Percentiles rank a stretch among this genome's conserved stretches.
These are phyloP conservation scores for Boletus coccyginus DNA, from an alignment of 768 basidiomycete genomes.

Conservation along the genomic window DNA sequence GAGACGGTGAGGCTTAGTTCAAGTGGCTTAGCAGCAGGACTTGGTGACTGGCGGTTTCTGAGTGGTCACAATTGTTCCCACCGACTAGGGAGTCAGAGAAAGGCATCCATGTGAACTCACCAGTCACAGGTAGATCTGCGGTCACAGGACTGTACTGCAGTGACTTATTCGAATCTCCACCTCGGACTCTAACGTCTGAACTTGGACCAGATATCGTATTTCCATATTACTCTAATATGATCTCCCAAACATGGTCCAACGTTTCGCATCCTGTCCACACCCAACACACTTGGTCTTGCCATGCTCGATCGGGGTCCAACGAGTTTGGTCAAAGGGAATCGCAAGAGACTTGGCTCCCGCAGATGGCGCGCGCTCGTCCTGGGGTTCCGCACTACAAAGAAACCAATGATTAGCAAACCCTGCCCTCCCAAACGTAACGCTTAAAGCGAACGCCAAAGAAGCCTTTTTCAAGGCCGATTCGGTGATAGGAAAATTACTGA, in stretches of 20 bases:
- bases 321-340: slow-evolving; percentile 92
- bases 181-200: too few species aligned
- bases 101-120: neutral
- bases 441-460: neutral
- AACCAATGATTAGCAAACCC: neutral
- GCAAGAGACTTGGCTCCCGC: slow-evolving; percentile 96
- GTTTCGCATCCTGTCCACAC: slow-evolving; percentile 85
- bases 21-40: too few species aligned
- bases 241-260: slow-evolving; percentile 96
- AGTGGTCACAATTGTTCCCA: neutral
- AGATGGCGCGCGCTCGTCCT: slow-evolving; percentile 93
- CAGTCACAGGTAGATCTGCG: neutral
- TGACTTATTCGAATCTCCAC: too few species aligned
- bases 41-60: neutral
- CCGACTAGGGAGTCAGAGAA: neutral
- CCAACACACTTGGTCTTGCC: slow-evolving; percentile 89
- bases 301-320: slow-evolving; percentile 74
- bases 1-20: too few species aligned
- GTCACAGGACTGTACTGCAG: neutral
- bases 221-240: slow-evolving; percentile 53
- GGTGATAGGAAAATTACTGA: neutral
- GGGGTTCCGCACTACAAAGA: slow-evolving; percentile 65
- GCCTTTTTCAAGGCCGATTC: neutral
- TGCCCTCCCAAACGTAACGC: neutral
- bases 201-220: neutral